phyloP scores from a whole-genome alignment of 2,329 filamentous ascomycete genomes.

The Biscogniauxia mediterranea region DNA sequence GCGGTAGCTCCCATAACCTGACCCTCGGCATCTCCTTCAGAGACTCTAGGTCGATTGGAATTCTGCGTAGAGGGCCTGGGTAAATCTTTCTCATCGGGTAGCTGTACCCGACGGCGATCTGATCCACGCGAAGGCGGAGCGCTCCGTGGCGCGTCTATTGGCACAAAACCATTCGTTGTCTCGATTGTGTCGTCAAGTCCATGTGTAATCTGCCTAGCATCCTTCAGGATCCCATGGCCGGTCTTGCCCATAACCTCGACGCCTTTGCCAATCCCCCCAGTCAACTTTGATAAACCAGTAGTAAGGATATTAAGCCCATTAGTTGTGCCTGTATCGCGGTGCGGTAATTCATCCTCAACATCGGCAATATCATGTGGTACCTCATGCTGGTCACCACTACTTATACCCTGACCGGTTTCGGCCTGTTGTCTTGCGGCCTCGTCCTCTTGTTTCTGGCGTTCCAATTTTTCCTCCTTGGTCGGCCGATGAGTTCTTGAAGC shows the following conservation, averaged over 20 bases:
- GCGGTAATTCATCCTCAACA: conserved; percentile 31
- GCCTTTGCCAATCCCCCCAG: conserved; percentile 49
- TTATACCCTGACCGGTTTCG: conserved; percentile 46
- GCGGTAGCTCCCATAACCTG: conserved; percentile 30
- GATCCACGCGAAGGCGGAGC: conserved; percentile 22
- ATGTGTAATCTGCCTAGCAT: conserved; percentile 45
- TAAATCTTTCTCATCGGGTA: conserved; percentile 35
- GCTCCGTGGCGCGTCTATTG: conserved; percentile 27
- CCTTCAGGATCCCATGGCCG: conserved; percentile 44
- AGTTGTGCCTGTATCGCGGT: conserved; percentile 6
- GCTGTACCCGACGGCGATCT: conserved; percentile 31
- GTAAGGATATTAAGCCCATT: conserved; percentile 30
- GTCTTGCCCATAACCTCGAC: conserved; percentile 41
- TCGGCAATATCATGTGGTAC: conserved; percentile 53
- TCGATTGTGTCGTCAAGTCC: conserved; percentile 53
- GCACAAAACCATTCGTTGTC: conserved; percentile 54
- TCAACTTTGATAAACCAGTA: conserved; percentile 44
- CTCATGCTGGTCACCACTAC: conserved; percentile 51
- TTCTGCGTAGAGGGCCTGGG: conserved; percentile 26
- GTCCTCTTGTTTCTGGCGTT: conserved; percentile 49
- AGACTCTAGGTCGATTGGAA: conserved; percentile 16
- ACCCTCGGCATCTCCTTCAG: conserved; percentile 24
- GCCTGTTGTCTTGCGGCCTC: conserved; percentile 51
- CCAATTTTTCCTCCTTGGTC: conserved; percentile 49
- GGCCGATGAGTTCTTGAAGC: conserved; percentile 46